phyloP scores from a whole-genome alignment of 164 flowering plant genomes.

The Magnolia officinalis region DNA sequence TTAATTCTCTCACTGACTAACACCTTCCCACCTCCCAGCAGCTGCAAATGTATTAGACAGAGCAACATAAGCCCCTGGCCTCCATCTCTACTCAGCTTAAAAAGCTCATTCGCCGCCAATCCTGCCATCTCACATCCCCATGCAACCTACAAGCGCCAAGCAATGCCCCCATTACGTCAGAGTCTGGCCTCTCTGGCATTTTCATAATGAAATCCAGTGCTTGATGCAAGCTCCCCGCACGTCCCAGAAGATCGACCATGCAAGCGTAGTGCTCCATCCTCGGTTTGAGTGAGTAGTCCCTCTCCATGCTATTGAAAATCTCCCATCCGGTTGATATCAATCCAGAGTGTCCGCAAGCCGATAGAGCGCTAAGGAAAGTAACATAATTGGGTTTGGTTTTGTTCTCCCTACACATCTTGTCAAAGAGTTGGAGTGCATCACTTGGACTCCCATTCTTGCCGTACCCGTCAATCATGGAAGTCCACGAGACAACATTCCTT shows the following conservation, averaged over 20 bases:
- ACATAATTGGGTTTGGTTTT: constrained; percentile 62
- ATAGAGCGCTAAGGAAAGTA: constrained; percentile 75
- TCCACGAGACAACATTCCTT: constrained; percentile 84
- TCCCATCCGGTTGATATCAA: constrained; percentile 55
- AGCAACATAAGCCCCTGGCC: constrained; percentile 86
- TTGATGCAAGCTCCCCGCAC: constrained; percentile 57
- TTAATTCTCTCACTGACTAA: constrained; percentile 63
- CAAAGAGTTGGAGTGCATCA: constrained; percentile 64
- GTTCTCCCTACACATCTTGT: constrained; percentile 34
- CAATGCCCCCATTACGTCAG: constrained; percentile 94
- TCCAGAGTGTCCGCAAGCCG: constrained; percentile 95
- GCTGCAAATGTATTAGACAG: constrained; percentile 81
- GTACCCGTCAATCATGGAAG: constrained; percentile 96
- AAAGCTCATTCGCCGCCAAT: constrained; percentile 74
- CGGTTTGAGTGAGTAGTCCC: constrained; percentile 57
- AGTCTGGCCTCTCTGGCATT: constrained; percentile 77
- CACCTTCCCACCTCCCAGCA: constrained; percentile 77
- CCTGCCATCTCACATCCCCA: constrained; percentile 66
- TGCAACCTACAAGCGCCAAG: constrained; percentile 77
- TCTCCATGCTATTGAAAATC: constrained; percentile 74
- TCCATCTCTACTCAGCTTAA: constrained; percentile 43
- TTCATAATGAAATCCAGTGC: constrained; percentile 60
- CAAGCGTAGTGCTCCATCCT: constrained; percentile 95
- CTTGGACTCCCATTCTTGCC: constrained; percentile 76
- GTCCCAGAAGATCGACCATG: constrained; percentile 91